Conservation (phyloP, 257 asterid genomes). For the Phtheirospermum japonicum region DNA sequence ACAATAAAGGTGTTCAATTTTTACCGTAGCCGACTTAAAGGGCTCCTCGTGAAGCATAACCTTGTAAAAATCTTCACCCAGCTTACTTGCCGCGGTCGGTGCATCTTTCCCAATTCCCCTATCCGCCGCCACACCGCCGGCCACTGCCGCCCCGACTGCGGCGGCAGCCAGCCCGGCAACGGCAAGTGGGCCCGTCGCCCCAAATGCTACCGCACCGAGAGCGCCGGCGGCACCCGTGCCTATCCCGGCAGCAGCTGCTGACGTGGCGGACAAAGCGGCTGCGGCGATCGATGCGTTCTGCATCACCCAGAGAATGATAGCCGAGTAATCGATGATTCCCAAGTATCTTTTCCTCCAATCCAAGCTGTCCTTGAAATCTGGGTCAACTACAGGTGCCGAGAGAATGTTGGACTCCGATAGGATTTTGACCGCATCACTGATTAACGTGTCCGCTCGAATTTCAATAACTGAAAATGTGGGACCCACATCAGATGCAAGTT, state of each 20-base stretch:
- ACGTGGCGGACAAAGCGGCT: slow-evolving; percentile 63
- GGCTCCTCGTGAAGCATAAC: slow-evolving; percentile 88
- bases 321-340: slow-evolving; percentile 79
- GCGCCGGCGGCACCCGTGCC: slow-evolving; percentile 81
- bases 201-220: slow-evolving; percentile 71
- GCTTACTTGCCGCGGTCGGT: slow-evolving; percentile 54
- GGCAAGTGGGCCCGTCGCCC: slow-evolving; percentile 78
- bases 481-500: too few species aligned
- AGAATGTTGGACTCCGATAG: slow-evolving; percentile 79
- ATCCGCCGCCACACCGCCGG: slow-evolving; percentile 70
- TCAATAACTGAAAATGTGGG: slow-evolving; percentile 55
- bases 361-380: slow-evolving; percentile 35
- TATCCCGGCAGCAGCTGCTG: slow-evolving; percentile 82
- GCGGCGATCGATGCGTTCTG: slow-evolving; percentile 87
- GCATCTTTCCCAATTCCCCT: slow-evolving; percentile 65
- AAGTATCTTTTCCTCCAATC: slow-evolving; percentile 78
- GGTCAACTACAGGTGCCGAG: slow-evolving; percentile 75
- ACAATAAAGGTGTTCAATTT: background rate
- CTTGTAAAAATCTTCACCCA: slow-evolving; percentile 88
- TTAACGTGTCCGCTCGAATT: slow-evolving; percentile 57
- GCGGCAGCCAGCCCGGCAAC: slow-evolving; percentile 70
- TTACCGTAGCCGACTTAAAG: slow-evolving; percentile 78
- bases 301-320: slow-evolving; percentile 79
- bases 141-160: slow-evolving; percentile 86
- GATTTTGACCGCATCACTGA: slow-evolving; percentile 66